Evolutionary conservation across 2,329 filamentous ascomycete species (phyloP), one percentile per base, ranked within the genome.

Genomic region (Colletotrichum aenigma): DNA sequence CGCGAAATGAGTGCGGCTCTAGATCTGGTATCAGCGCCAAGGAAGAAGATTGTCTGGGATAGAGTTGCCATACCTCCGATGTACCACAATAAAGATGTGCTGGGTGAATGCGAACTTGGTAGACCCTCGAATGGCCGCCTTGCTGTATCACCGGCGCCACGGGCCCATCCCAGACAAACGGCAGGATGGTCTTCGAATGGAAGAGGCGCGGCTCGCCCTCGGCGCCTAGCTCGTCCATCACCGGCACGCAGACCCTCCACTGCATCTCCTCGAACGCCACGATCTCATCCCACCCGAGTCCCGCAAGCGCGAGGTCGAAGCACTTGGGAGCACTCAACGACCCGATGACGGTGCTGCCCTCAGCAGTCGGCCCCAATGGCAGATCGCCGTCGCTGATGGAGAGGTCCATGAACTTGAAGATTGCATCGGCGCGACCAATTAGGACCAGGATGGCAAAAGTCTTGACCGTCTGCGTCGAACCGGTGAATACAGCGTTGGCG

Each of bases 241-340:
- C 4, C 0, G 68, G 68, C 2, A 36, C 30, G 43, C 64, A 61
- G 9, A 71, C 38, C 43, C 28, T 71, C 68, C 68, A 71, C 30
- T 71, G 68, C 8, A 24, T 30, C 8, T 36, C 30, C 30, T 65
- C 38, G 13, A 71, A 71, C n/a, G 38, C 38, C n/a, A 18, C 28
- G 10, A 32, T 24, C 0, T 71, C 68, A 7, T 21, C 15, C 1
- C 2, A 4, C 2, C 3, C 1, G 28, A 71, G 16, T 0, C 60
- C 68, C 6, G 28, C 38, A 6, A 64, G 68, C 4, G 4, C 3
- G 1, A 71, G 43, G 1, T 65, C 60, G 13, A 64, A 71, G 28
- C 3, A 13, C 7, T 16, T 56, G 6, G 15, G 7, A 5, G 58
- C 12, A 2, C 26, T 65, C 15, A 6, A 3, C 7, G 68, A 70